Evolutionary conservation across 2,329 filamentous ascomycete genomes (phyloP).

Genomic region (Arthrobotrys iridis): DNA sequence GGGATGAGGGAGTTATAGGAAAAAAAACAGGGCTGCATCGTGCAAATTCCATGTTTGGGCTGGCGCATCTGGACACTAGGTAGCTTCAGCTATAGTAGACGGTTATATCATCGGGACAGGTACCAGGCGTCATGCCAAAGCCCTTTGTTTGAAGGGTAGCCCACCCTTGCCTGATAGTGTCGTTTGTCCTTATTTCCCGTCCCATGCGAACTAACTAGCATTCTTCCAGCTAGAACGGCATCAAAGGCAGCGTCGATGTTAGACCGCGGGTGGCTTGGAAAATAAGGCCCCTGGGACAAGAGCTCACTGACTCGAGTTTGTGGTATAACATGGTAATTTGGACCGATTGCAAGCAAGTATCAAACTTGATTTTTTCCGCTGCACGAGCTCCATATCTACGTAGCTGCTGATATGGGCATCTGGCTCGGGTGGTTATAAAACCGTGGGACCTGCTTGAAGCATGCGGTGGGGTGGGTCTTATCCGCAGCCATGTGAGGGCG

Average conservation of each 20-base stretch:
- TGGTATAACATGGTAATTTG: slow-evolving; percentile 12
- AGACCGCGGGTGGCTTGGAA: slow-evolving; percentile 7
- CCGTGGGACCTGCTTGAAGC: slow-evolving; percentile 15
- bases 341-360: slow-evolving; percentile 9
- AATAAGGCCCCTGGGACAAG: not conserved
- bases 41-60: slow-evolving; percentile 27
- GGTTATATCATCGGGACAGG: slow-evolving; percentile 41
- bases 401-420: slow-evolving; percentile 13
- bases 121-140: slow-evolving; percentile 38
- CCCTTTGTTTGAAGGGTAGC: slow-evolving; percentile 36
- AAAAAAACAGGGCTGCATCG: slow-evolving; percentile 44
- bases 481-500: slow-evolving; percentile 1
- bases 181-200: slow-evolving; percentile 40
- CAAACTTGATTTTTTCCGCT: slow-evolving; percentile 15
- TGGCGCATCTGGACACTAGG: slow-evolving; percentile 20
- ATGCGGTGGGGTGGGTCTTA: slow-evolving; percentile 6
- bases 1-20: slow-evolving; percentile 42
- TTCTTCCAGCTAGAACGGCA: slow-evolving; percentile 17
- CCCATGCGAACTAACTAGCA: slow-evolving; percentile 30
- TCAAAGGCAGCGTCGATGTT: slow-evolving; percentile 7
- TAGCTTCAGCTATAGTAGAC: slow-evolving; percentile 25
- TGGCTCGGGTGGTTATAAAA: not conserved
- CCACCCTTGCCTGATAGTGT: not conserved
- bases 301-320: slow-evolving; percentile 12
- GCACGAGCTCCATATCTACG: slow-evolving; percentile 13